Evolutionary conservation across 148 eudicot species (phyloP).

Genomic region (Arbutus unedo): DNA sequence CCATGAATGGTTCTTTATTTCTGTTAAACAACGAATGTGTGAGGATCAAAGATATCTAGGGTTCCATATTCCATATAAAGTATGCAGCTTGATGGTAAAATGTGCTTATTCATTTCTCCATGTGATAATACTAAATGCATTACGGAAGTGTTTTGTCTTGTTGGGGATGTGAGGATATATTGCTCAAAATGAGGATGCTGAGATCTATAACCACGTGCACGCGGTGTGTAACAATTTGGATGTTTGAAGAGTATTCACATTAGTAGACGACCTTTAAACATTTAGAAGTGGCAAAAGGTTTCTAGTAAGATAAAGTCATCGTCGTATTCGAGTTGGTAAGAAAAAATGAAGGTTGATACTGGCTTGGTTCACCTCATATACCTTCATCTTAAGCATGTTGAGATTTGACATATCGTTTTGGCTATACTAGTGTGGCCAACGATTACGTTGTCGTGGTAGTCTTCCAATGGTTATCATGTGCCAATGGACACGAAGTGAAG

Average conservation of each 20-base stretch:
- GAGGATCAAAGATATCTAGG: background rate
- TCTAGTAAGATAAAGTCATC: background rate
- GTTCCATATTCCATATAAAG: background rate
- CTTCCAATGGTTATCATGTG: too few relatives aligned
- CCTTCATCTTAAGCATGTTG: background rate
- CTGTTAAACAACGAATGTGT: background rate
- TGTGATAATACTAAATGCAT: background rate
- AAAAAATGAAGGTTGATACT: background rate
- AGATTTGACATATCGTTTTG: background rate
- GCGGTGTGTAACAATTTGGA: background rate
- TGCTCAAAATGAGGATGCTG: background rate
- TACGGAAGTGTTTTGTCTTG: background rate
- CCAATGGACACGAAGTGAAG: too few relatives aligned
- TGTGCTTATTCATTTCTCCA: background rate
- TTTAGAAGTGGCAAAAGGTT: background rate
- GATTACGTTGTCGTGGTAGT: too few relatives aligned
- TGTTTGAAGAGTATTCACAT: background rate
- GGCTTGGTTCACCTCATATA: background rate
- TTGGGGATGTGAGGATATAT: background rate
- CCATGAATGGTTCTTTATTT: background rate
- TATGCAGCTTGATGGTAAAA: background rate
- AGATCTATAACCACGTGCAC: background rate
- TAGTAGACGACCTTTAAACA: background rate
- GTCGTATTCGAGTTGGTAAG: too few relatives aligned
- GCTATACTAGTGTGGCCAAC: too few relatives aligned